Conservation (phyloP, 2,329 filamentous ascomycete species). For the Lecanicillium sp. region DNA sequence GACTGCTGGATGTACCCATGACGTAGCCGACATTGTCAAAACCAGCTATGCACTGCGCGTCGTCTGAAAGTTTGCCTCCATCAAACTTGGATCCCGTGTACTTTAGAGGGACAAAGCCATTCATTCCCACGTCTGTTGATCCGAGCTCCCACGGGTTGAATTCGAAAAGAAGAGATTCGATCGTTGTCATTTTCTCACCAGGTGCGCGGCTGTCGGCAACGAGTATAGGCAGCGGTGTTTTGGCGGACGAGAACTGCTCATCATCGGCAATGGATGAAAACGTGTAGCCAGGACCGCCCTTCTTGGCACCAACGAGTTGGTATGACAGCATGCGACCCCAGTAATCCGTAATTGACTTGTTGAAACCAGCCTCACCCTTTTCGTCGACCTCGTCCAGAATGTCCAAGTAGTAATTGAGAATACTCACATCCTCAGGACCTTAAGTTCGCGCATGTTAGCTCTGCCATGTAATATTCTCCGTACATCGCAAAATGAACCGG, state of each 20-base stretch:
- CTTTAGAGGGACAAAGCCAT: slow-evolving; percentile 50
- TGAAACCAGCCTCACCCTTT: slow-evolving; percentile 33
- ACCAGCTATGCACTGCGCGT: slow-evolving; percentile 45
- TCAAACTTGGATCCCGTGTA: slow-evolving; percentile 54
- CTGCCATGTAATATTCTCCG: not conserved
- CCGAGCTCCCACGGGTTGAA: slow-evolving; percentile 61
- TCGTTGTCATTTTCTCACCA: slow-evolving; percentile 31
- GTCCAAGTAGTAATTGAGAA: slow-evolving; percentile 30
- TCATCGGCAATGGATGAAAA: slow-evolving; percentile 61
- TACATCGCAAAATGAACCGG: too few species aligned
- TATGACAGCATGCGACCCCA: slow-evolving; percentile 83
- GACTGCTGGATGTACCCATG: slow-evolving; percentile 72
- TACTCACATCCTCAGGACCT: slow-evolving; percentile 28
- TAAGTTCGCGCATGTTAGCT: not conserved
- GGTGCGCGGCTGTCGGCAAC: slow-evolving; percentile 41
- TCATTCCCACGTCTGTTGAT: slow-evolving; percentile 51
- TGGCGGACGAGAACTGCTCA: slow-evolving; percentile 31
- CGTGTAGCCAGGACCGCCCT: slow-evolving; percentile 71
- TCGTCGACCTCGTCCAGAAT: slow-evolving; percentile 25
- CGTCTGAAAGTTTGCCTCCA: slow-evolving; percentile 36
- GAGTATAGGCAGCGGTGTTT: slow-evolving; percentile 41
- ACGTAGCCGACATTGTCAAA: slow-evolving; percentile 76
- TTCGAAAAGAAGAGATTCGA: slow-evolving; percentile 57
- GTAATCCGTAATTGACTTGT: slow-evolving; percentile 74
- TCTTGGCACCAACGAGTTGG: slow-evolving; percentile 69